Percentiles rank a stretch among this genome's conserved stretches.
These are phyloP conservation scores for Mollisia scopiformis DNA, from an alignment of 2,329 filamentous ascomycete species.

Conservation along the genomic window DNA sequence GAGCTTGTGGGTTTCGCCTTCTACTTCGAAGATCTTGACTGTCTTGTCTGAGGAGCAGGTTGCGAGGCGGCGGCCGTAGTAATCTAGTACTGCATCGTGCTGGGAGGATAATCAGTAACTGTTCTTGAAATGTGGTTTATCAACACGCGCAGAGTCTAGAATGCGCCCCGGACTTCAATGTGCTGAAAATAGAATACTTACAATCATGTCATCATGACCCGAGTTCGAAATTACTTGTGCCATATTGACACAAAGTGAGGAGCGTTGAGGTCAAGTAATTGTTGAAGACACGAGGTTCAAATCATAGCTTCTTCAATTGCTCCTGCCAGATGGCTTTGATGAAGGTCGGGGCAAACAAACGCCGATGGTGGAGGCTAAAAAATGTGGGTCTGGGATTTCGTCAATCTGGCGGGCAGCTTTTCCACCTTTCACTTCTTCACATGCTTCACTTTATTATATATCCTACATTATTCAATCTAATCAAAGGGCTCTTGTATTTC, in stretches of 20 bases:
- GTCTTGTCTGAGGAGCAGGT: conserved; percentile 98
- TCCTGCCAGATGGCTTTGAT: conserved; percentile 18
- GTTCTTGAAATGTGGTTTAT: neutral
- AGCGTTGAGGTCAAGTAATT: conserved; percentile 10
- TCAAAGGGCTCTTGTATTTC: neutral
- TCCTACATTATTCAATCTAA: neutral
- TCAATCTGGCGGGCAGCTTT: neutral
- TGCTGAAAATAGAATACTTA: conserved; percentile 47
- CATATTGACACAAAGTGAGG: conserved; percentile 43
- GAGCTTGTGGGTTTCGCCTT: conserved; percentile 87
- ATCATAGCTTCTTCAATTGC: neutral
- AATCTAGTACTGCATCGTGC: conserved; percentile 98
- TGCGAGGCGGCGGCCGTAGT: conserved; percentile 93
- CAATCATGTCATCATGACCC: conserved; percentile 99
- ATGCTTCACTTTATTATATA: neutral
- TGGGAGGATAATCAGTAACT: conserved; percentile 40
- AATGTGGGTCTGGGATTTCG: neutral
- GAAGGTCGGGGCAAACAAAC: neutral
- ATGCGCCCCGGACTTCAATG: conserved; percentile 5
- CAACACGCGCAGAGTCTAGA: neutral
- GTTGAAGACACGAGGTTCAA: conserved; percentile 8
- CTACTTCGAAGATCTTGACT: conserved; percentile 99
- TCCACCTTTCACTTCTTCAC: conserved; percentile 5
- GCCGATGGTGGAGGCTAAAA: conserved; percentile 1
- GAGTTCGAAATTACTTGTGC: conserved; percentile 82